Evolutionary conservation across 2,329 filamentous ascomycete species (phyloP), one percentile per base, ranked within the genome.

Genomic region (Rasamsonia emersonii): DNA sequence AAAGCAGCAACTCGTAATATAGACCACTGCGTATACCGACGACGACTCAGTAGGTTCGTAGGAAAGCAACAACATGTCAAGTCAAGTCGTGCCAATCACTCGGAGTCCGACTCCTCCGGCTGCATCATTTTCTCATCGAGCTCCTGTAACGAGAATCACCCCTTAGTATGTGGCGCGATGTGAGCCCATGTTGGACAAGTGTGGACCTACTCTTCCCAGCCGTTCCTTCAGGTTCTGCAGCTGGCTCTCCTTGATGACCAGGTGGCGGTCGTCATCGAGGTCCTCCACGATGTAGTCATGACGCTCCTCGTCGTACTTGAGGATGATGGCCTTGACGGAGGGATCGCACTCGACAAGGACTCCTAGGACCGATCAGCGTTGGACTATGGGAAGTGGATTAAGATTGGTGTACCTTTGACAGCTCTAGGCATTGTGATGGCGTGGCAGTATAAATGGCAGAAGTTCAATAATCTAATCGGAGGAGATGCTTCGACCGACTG

Each of bases 211-310:
- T 45, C 51, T 55, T 34, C 61, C 61, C 21, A 67, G 41, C 26
- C 60, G 47, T 5, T 43, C 45, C 37, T 67, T 67, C 30, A 67
- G 34, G 18, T 59, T 57, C 38, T 53, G 48, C 5, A 67, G 43
- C 42, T 66, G 61, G 34, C 54, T 64, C 38, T 66, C 63, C 33
- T 66, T 66, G 32, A 67, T 60, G 1, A 67, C 61, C 2, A 67
- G 43, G 24, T 59, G 60, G 7, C 59, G 53, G 32, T 65, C 59
- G 41, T 65, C 63, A 33, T 66, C 63, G 5, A 67, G 41, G 29
- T 67, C 63, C 36, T 67, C 63, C 29, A 67, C 60, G 20, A 67
- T 64, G 37, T 64, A 67, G 42, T 66, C 62, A 36, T 65, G 61
- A 28, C 53, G 45, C 33, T 64, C 59, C 40, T 64, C 58, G 38